phyloP scores from a whole-genome alignment of 2,329 filamentous ascomycete species.

The Blumeria graminis region DNA sequence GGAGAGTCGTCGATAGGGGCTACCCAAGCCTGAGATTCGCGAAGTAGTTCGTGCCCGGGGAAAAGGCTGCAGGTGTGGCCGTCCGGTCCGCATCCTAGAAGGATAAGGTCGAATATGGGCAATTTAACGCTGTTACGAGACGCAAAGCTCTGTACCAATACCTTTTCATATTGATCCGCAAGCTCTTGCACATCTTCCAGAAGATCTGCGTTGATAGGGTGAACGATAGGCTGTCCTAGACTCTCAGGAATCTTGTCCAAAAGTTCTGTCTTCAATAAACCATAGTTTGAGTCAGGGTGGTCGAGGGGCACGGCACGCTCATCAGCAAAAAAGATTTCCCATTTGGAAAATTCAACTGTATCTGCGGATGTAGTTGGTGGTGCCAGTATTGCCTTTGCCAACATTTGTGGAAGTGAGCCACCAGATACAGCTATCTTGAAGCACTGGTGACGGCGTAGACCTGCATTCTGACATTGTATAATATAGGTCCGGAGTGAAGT shows the following conservation, averaged over 20 bases:
- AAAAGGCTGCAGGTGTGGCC: slow-evolving; percentile 96
- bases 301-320: slow-evolving; percentile 85
- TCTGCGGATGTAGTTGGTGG: slow-evolving; percentile 26
- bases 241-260: slow-evolving; percentile 63
- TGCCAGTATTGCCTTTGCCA: slow-evolving; percentile 60
- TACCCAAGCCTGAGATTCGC: slow-evolving; percentile 79
- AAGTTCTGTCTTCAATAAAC: slow-evolving; percentile 63
- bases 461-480: slow-evolving; percentile 56
- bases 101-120: slow-evolving; percentile 80
- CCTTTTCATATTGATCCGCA: slow-evolving; percentile 81
- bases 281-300: slow-evolving; percentile 86
- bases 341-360: slow-evolving; percentile 53
- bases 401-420: slow-evolving; percentile 70
- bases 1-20: slow-evolving; percentile 79
- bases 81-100: slow-evolving; percentile 85
- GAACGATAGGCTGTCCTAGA: slow-evolving; percentile 40
- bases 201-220: slow-evolving; percentile 47
- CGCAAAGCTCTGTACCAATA: slow-evolving; percentile 65
- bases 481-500: slow-evolving; percentile 60
- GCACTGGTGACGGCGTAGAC: slow-evolving; percentile 51
- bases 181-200: slow-evolving; percentile 66
- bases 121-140: slow-evolving; percentile 82
- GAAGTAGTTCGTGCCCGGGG: slow-evolving; percentile 65
- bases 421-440: slow-evolving; percentile 91
- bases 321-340: slow-evolving; percentile 97